Conservation (phyloP, 1,139 yeast species). For the Candida sanyaensis region DNA sequence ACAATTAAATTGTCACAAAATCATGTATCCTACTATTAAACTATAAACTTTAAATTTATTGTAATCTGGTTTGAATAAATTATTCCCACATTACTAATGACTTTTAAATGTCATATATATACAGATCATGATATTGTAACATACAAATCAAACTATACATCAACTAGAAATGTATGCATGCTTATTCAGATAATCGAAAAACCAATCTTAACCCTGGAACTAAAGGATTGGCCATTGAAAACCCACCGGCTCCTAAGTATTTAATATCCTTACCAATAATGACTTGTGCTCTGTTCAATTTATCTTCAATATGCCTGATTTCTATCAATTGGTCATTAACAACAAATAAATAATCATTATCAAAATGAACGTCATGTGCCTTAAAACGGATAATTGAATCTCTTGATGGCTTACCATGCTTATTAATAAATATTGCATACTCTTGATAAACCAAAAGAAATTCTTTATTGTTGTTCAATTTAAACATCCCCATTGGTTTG, state of each 20-base stretch:
- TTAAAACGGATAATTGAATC: slow-evolving; percentile 60
- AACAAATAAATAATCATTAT: slow-evolving; percentile 60
- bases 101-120: no score
- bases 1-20: no score
- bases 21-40: no score
- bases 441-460: slow-evolving; percentile 71
- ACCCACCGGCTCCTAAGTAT: slow-evolving; percentile 44
- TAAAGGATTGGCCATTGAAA: slow-evolving; percentile 72
- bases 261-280: slow-evolving; percentile 68
- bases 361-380: slow-evolving; percentile 57
- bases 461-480: slow-evolving; percentile 52
- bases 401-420: slow-evolving; percentile 62
- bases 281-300: slow-evolving; percentile 58
- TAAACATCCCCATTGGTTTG: slow-evolving; percentile 65
- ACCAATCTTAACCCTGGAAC: slow-evolving; percentile 65
- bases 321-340: slow-evolving; percentile 73
- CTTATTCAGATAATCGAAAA: slow-evolving; percentile 19
- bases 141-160: no score
- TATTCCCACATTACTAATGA: no score
- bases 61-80: no score
- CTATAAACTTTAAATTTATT: no score
- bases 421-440: slow-evolving; percentile 70
- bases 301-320: slow-evolving; percentile 61
- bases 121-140: no score
- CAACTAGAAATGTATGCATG: no score